Evolutionary conservation across 179 eudicot species (phyloP), one percentile per base, ranked within the genome.

Genomic region (Spinacia oleracea): DNA sequence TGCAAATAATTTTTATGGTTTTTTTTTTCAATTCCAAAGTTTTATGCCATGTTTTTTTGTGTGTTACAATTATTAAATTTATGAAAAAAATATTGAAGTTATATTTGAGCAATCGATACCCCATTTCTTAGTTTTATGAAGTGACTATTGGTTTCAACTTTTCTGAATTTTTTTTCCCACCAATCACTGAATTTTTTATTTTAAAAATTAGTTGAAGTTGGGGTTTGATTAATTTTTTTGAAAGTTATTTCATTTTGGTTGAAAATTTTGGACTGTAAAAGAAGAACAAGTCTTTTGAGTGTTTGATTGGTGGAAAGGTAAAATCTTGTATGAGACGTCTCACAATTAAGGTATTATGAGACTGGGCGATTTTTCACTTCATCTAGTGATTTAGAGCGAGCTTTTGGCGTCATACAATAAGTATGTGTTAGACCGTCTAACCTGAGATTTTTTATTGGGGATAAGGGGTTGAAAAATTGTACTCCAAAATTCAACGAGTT

Each of bases 51-150:
- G 75, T 5, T 71, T 62, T 72, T 72, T 62, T 5, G 43, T 34
- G 48, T 74, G 32, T 35, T 23, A 27, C 25, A 32, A n/a, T 32
- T 31, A 60, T 4, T 64, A 14, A 15, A 2, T 48, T 31, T 5
- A 12, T 5, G 6, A 27, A 16, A 27, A 18, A 16, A 4, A 38
- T 45, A n/a, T 58, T 8, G 60, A 60, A 78, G 53, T 60, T 72
- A 14, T 72, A 71, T 8, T 23, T 78, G 70, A 45, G 70, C 67
- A 70, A 78, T 69, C 38, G 12, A 40, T 55, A 50, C 27, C 46
- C 8, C 8, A 11, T 76, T 51, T 35, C 20, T 16, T 66, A 7
- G 34, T 55, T 68, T 67, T 58, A 56, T 55, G 4, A 27, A 29
- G 14, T 7, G 32, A 27, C 31, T 38, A 46, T 40, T 21, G 42